Base-by-base conservation (phyloP, 1,284 basidiomycete genomes). In the Ganoderma boninense region DNA sequence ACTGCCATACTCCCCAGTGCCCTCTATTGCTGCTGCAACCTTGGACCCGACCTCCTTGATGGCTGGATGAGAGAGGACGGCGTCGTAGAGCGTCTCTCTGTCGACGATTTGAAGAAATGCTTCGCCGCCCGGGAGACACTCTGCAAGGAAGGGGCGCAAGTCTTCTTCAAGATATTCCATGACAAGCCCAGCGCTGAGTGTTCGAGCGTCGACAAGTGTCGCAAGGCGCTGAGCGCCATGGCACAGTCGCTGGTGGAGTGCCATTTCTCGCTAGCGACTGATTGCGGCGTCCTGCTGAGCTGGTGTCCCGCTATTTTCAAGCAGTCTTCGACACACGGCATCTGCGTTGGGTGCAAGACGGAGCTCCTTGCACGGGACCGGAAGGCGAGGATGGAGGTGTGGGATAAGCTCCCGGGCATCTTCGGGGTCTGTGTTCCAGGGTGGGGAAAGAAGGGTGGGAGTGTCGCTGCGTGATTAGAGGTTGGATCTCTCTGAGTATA, bases 21-120 rank as follows among this genome's bases (percentile, higher is more conserved):
- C 0, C 32, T 69, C n/a, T 69, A 69, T 38, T 4, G 6, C 43
- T 64, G 62, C 63, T 49, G 40, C 40, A 3, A 29, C 8, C 52
- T 62, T 11, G 57, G 62, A 6, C n/a, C 26, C 8, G 0, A 16
- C 0, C 3, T 68, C 11, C 54, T 68, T 1, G 26, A 44, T 29
- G 66, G 66, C 1, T 64, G 43, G 32, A 64, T 14, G 20, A 62
- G 62, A 40, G 52, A 57, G 54, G 66, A 63, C 54, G 66, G 66
- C 2, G 26, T 32, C 0, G 52, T 63, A 4, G 61, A 57, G 42
- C 35, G 59, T 26, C 62, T 68, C n/a, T 32, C 38, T 7, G 6
- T 32, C 6, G 66, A 63, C 14, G 66, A 68, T 32, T 26, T 68
- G 20, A 38, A 44, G 16, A 49, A 7, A 32, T 68, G 66, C 43